Evolutionary conservation across 2,329 filamentous ascomycete species (phyloP), one percentile per base, ranked within the genome.

Genomic region (Metarhizium humberi): DNA sequence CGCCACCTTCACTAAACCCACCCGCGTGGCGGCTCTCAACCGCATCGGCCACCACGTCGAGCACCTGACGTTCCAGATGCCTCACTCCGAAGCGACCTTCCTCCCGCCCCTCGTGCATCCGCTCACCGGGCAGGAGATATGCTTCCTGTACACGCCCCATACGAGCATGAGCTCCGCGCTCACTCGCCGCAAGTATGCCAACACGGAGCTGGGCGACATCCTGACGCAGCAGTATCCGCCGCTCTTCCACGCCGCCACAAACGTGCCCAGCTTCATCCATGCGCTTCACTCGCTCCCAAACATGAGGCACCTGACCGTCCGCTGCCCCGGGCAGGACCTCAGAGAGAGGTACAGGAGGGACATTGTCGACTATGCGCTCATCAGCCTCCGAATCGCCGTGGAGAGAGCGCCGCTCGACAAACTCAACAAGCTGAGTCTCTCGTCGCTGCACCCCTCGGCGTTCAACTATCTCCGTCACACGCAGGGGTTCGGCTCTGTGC

Each of bases 181-280:
- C 61, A 77, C 80, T 59, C 76, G 84, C 54, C 87, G 87, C 52
- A 92, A 90, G 71, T 95, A 95, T 68, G 88, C 87, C 61, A 88
- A 85, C 67, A 78, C 81, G 62, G 87, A 90, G 64, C 82, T 94
- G 64, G 90, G 86, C 58, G 87, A 92, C 66, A 79, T 95, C 56
- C 78, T 95, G 58, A 88, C 90, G 14, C 84, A 90, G 66, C 90
- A 95, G 71, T 95, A 95, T 65, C 89, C 90, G 53, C 89, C 91
- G 6, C 74, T 95, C 3, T 95, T 95, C 72, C 91, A 96, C 66
- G 88, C 90, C 6, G 88, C 91, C 7, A 92, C 89, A 58, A 94
- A 96, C 66, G 86, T 95, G 6, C 82, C 88, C 5, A 88, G 88
- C 43, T 95, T 96, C 73, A 85, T 92, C 62, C 79, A 84, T 59